Evolutionary conservation across 1,284 basidiomycete genomes (phyloP).

Genomic region (Amylostereum areolatum): DNA sequence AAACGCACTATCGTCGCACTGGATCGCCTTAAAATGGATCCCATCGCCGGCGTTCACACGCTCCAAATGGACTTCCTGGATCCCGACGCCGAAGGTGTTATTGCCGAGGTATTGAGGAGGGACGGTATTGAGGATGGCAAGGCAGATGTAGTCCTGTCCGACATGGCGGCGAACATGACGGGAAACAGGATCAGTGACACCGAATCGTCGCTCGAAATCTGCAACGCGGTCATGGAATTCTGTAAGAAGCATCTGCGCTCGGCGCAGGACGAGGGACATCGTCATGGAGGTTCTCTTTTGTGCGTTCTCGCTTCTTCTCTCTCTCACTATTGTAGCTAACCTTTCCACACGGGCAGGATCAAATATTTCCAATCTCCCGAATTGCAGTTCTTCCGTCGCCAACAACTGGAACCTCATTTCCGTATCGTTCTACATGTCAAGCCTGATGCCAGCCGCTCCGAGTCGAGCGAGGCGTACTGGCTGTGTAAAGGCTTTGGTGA

Average conservation of each 20-base stretch:
- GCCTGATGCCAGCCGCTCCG: conserved; percentile 60
- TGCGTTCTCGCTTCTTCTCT: conserved; percentile 29
- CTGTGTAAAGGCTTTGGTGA: conserved; percentile 51
- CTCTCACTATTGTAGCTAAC: conserved; percentile 5
- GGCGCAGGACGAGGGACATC: conserved; percentile 33
- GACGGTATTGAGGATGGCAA: conserved; percentile 33
- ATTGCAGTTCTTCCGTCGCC: conserved; percentile 46
- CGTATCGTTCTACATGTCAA: conserved; percentile 53
- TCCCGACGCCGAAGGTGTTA: conserved; percentile 38
- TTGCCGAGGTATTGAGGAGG: conserved; percentile 40
- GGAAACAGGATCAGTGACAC: conserved; percentile 58
- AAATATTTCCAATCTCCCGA: conserved; percentile 71
- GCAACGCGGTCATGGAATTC: conserved; percentile 59
- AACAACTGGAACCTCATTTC: conserved; percentile 52
- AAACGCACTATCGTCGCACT: conserved; percentile 64
- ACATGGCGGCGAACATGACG: conserved; percentile 71
- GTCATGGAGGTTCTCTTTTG: conserved; percentile 58
- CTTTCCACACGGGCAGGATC: conserved; percentile 36
- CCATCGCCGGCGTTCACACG: conserved; percentile 62
- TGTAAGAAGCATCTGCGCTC: conserved; percentile 44
- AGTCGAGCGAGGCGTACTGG: conserved; percentile 73
- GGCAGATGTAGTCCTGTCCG: conserved; percentile 70
- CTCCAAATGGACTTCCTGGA: conserved; percentile 76
- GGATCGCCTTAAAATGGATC: conserved; percentile 64
- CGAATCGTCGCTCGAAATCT: conserved; percentile 57